Evolutionary conservation across 441 rosid genomes (phyloP).

Genomic region (Gossypium davidsonii): DNA sequence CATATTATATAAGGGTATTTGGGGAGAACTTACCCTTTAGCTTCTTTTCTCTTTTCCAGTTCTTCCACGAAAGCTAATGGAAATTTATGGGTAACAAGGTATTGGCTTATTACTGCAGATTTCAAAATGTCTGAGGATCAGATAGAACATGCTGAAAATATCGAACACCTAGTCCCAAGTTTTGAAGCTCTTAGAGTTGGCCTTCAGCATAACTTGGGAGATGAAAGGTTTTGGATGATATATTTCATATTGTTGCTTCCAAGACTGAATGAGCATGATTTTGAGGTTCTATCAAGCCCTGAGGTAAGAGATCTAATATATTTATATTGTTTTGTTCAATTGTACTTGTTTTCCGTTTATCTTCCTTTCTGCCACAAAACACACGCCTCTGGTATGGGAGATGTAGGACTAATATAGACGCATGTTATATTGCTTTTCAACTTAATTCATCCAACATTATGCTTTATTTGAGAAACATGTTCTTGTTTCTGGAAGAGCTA

Average conservation of each 20-base stretch:
- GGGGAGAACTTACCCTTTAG: background rate
- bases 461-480: background rate
- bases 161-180: conserved; percentile 50
- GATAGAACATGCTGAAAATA: conserved; percentile 43
- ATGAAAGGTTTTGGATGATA: conserved; percentile 60
- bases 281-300: conserved; percentile 50
- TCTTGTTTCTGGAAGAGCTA: background rate
- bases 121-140: conserved; percentile 55
- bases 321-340: background rate
- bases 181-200: conserved; percentile 41
- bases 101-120: conserved; percentile 34
- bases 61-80: background rate
- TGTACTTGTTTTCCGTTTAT: background rate
- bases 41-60: background rate
- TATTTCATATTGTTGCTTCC: conserved; percentile 69
- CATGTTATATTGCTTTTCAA: background rate
- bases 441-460: too few species aligned
- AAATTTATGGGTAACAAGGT: background rate
- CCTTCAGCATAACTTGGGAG: conserved; percentile 33
- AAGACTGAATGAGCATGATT: conserved; percentile 47
- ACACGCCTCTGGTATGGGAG: background rate
- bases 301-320: conserved; percentile 33
- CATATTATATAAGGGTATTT: background rate
- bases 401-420: background rate
- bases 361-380: background rate